Evolutionary conservation across 495 filamentous ascomycete genomes (phyloP), one percentile per base, ranked within the genome.

Genomic region (Daldinia grandis): DNA sequence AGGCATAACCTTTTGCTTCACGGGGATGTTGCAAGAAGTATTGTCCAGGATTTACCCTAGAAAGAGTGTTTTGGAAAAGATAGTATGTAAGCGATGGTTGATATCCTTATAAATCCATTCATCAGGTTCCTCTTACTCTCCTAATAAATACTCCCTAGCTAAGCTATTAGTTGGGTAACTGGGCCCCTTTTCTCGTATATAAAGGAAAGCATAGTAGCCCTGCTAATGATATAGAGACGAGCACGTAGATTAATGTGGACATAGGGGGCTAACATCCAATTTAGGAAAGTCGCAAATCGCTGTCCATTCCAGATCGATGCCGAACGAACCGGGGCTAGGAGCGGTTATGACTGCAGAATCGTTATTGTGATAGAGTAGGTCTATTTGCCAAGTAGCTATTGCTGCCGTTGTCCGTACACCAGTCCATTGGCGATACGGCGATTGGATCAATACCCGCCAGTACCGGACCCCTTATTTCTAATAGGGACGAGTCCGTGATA

Each of bases 221-320:
- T 47, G 17, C 17, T 27, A 6, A 53, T 8, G 24, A 28, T 14
- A 30, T 63, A 30, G 62, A 38, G n/a, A 53, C 58, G 58, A 54
- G 12, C 25, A 62, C 10, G 19, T 14, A 17, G 53, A 55, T 30
- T 21, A 53, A 62, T 10, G 27, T 21, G 1, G 21, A 62, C 49
- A n/a, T 2, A 14, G 58, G 44, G 3, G 60, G 35, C 30, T 38
- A 28, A 30, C 28, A 42, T 35, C 17, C 35, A 54, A 19, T 19
- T 58, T 30, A 59, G 60, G 60, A 69, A 47, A 38, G 31, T 55
- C 28, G 44, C 33, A 60, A 59, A 60, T 58, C 25, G 33, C 49
- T 35, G 30, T 33, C 40, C 27, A 5, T 68, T 21, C 25, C n/a
- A 37, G 12, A 10, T 10, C 24, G 12, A 15, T 6, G 14, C 56